Base-by-base conservation (phyloP, 2,329 filamentous ascomycete genomes). In the Ciborinia camelliae region DNA sequence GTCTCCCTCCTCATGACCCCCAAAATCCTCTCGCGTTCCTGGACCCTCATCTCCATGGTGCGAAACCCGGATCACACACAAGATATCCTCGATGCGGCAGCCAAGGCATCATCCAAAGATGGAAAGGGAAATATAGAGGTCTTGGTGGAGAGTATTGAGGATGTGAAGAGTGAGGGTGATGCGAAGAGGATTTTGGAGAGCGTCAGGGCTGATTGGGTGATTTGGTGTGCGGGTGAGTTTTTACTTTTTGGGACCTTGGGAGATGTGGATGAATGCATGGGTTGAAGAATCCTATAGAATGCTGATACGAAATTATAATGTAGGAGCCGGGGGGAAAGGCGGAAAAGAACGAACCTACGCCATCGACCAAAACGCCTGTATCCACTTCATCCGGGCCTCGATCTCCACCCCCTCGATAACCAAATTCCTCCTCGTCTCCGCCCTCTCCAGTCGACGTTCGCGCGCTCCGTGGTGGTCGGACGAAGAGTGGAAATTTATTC, bases 21-120 rank as follows among this genome's bases (percentile, higher is more conserved):
- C 1, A 82, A 93, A 66, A 86, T 96, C 9, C 85, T 95, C 50
- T 81, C 86, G 59, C 86, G 87, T 69, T 85, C 85, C 41, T 94
- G 90, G 89, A 85, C 85, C 69, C 89, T 96, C 62, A 92, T 89
- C 66, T 91, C 88, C 75, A 80, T 95, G 67, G 88, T 96, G 75
- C 89, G 91, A 72, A 84, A 86, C 68, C 79, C 85, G n/a, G 85
- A 86, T 0, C 91, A 95, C 70, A 82, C 84, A 51, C 74, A 80
- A 4, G 79, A 86, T 62, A 87, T 96, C 65, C 78, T 88, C 71
- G 71, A 75, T 2, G 75, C 81, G 23, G 83, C 81, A 23, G 20
- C 7, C 0, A 47, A 39, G 1, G 52, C 61, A n/a, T n/a, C n/a
- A 3, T 18, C 10, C 2, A 80, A 84, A 62, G 64, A 58, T 0